Percentiles rank a stretch among this genome's conserved stretches.
These are phyloP conservation scores for Colletotrichum spinosum DNA, from an alignment of 2,329 filamentous ascomycete species.

Conservation along the genomic window DNA sequence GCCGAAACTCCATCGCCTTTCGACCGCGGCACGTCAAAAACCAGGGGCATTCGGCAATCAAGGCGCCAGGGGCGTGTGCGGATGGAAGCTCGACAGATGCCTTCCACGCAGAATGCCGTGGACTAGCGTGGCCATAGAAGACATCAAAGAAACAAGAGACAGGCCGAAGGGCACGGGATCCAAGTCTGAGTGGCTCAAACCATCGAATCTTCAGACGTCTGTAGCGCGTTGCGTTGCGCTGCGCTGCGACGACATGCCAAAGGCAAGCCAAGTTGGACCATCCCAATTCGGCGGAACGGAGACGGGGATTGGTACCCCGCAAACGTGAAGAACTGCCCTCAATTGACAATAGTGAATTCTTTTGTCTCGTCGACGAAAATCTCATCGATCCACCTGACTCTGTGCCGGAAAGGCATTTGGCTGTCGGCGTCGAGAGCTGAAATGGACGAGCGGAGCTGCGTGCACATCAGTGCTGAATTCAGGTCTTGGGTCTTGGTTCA, in stretches of 20 bases:
- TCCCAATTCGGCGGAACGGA: constrained; percentile 39
- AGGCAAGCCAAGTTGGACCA: constrained; percentile 19
- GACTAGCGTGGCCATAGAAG: neutral
- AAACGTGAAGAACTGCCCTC: constrained; percentile 13
- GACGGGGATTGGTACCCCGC: constrained; percentile 20
- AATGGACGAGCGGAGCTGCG: constrained; percentile 30
- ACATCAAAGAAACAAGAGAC: neutral
- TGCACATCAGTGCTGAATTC: constrained; percentile 18
- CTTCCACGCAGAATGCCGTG: constrained; percentile 4
- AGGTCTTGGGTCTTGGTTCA: constrained; percentile 6
- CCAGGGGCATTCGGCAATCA: constrained; percentile 29
- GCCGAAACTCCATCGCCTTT: constrained; percentile 10
- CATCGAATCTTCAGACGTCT: constrained; percentile 35
- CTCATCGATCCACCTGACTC: neutral
- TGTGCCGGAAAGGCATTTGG: neutral
- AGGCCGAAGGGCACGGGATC: constrained; percentile 5
- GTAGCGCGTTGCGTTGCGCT: constrained; percentile 31
- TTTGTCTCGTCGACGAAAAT: neutral
- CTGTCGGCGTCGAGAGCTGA: neutral
- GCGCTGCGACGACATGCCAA: no score
- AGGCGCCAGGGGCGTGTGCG: constrained; percentile 13
- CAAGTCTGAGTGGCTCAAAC: constrained; percentile 27
- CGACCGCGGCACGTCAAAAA: constrained; percentile 28
- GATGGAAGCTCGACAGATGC: constrained; percentile 7
- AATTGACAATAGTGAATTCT: neutral